Percentiles rank a stretch among this genome's conserved stretches.
These are phyloP conservation scores for Leishmania braziliensis DNA, from an alignment of 208 protist species.

Conservation along the genomic window DNA sequence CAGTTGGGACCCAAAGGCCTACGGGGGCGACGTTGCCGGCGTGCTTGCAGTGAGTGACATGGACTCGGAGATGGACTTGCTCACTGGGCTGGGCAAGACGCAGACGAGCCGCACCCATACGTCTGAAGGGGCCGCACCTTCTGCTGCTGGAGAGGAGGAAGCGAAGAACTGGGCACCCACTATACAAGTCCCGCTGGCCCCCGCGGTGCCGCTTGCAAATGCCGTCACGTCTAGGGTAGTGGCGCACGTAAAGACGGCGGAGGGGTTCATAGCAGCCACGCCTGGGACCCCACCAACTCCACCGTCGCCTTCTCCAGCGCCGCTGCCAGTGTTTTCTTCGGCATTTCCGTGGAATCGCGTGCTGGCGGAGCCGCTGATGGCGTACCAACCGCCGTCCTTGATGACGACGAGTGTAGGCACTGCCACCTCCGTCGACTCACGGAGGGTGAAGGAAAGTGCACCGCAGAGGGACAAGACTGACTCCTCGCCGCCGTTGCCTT, in stretches of 20 bases:
- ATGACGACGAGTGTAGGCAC: not conserved
- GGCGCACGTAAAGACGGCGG: not conserved
- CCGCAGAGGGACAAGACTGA: not conserved
- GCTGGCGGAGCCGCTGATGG: conserved; percentile 23
- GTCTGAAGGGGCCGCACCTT: not conserved
- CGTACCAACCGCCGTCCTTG: conserved; percentile 7
- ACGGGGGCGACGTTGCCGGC: conserved; percentile 23
- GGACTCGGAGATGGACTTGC: conserved; percentile 15
- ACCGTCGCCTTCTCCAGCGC: not conserved
- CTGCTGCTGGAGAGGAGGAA: not conserved
- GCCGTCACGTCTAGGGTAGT: not conserved
- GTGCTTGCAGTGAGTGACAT: conserved; percentile 24
- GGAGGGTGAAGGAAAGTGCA: not conserved
- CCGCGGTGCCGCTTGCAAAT: not conserved
- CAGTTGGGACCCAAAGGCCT: conserved; percentile 36
- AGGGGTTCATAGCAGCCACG: conserved; percentile 5
- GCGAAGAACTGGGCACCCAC: not conserved
- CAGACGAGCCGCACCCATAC: not conserved
- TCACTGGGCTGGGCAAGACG: not conserved
- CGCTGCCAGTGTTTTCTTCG: conserved; percentile 23
- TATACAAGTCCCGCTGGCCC: not conserved
- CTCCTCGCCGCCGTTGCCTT: not conserved
- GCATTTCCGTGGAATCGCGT: conserved; percentile 29
- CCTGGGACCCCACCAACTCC: not conserved
- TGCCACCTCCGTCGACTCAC: not conserved